phyloP scores from a whole-genome alignment of 768 basidiomycete genomes.

The Suillus variegatus region DNA sequence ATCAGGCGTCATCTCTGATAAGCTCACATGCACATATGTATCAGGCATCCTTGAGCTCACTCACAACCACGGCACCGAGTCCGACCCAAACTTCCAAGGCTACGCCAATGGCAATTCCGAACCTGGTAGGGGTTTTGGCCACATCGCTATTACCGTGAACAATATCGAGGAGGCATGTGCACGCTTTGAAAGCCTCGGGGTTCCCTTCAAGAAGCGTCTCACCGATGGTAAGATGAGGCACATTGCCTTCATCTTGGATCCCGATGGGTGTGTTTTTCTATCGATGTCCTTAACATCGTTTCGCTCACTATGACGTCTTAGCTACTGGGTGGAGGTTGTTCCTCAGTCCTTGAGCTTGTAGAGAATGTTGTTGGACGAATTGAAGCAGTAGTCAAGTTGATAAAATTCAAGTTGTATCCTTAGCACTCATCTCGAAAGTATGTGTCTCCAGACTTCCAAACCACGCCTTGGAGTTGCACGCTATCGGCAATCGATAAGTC shows the following conservation, averaged over 20 bases:
- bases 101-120: conserved; percentile 88
- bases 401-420: neutral
- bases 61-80: conserved; percentile 90
- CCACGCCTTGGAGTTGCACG: neutral
- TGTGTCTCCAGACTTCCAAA: neutral
- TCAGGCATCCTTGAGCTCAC: conserved; percentile 83
- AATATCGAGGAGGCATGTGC: conserved; percentile 82
- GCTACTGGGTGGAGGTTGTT: conserved; percentile 65
- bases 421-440: neutral
- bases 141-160: conserved; percentile 85
- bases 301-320: conserved; percentile 19
- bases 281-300: neutral
- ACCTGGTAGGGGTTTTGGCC: conserved; percentile 77
- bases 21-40: neutral
- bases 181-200: conserved; percentile 77
- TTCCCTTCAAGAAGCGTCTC: conserved; percentile 85
- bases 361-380: neutral
- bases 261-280: conserved; percentile 60
- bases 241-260: conserved; percentile 85
- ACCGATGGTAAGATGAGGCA: conserved; percentile 84
- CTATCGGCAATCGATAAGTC: neutral
- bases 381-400: neutral
- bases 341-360: conserved; percentile 33
- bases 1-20: neutral
- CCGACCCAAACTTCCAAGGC: conserved; percentile 72